Evolutionary conservation across 1,284 basidiomycete genomes (phyloP).

Genomic region (Boletellus deceptivus): DNA sequence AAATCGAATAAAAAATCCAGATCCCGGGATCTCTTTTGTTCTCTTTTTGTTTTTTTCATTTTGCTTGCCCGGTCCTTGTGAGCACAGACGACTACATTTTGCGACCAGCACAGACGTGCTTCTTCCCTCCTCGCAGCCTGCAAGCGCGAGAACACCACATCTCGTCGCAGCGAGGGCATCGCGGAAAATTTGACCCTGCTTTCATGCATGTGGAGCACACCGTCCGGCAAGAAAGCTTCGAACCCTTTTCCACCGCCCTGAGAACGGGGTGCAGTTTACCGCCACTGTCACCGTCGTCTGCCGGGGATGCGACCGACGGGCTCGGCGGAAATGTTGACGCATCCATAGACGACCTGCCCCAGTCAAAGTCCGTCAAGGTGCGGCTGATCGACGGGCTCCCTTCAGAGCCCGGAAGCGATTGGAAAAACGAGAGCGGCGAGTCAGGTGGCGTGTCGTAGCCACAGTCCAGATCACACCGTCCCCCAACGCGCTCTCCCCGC

Average conservation of each 20-base stretch:
- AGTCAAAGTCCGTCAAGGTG: conserved; percentile 28
- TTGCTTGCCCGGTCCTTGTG: no score
- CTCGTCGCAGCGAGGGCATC: conserved; percentile 59
- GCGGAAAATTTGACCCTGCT: conserved; percentile 59
- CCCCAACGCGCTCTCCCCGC: conserved; percentile 2
- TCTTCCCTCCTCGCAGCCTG: conserved; percentile 50
- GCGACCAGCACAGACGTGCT: conserved; percentile 42
- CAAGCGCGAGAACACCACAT: conserved; percentile 72
- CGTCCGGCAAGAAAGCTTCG: conserved; percentile 46
- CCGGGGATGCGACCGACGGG: conserved; percentile 15
- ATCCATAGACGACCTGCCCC: not conserved
- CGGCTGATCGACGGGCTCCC: conserved; percentile 39
- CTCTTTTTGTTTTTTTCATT: no score
- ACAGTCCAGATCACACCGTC: conserved; percentile 12
- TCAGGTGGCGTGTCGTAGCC: conserved; percentile 31
- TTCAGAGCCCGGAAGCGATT: conserved; percentile 11
- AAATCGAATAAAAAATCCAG: no score
- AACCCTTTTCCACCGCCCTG: conserved; percentile 52
- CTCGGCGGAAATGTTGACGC: conserved; percentile 22
- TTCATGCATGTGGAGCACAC: conserved; percentile 58
- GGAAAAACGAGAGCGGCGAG: conserved; percentile 30
- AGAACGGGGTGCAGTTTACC: conserved; percentile 47
- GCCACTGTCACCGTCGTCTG: conserved; percentile 24
- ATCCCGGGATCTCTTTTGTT: no score
- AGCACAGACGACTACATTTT: conserved; percentile 8